Percentiles rank a stretch among this genome's conserved stretches.
phyloP scores from a whole-genome alignment of 345 rosid genomes.

The Geranium rotundifolium region DNA sequence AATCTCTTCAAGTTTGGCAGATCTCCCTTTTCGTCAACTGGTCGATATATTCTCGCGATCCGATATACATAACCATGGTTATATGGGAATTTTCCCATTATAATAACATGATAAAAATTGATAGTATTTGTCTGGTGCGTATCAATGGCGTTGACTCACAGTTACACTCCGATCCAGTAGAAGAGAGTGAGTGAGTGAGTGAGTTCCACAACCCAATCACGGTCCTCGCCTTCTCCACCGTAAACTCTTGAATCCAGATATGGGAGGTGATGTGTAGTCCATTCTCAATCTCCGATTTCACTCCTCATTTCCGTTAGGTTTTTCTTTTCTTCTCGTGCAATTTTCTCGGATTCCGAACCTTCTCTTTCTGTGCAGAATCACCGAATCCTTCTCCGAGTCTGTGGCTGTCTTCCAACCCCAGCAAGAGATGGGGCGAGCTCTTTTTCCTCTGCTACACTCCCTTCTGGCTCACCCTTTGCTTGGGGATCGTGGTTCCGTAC shows the following conservation, averaged over 20 bases:
- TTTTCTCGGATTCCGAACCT: no score
- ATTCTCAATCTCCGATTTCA: background rate
- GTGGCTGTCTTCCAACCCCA: conserved; percentile 74
- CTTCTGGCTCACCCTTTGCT: conserved; percentile 82
- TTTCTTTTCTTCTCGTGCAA: no score
- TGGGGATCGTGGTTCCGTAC: conserved; percentile 81
- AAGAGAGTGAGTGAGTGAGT: no score
- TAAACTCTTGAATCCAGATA: no score
- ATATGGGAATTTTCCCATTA: no score
- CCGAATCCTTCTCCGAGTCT: conserved; percentile 22
- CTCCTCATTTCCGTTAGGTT: background rate
- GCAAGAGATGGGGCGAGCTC: conserved; percentile 96
- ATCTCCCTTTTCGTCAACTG: no score
- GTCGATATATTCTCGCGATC: no score
- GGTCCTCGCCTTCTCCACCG: background rate
- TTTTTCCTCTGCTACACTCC: conserved; percentile 90
- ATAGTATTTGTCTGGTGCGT: background rate
- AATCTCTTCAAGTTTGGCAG: no score
- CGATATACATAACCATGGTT: no score
- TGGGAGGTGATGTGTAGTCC: background rate
- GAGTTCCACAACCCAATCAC: background rate
- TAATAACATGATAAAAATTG: no score
- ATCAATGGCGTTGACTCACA: background rate
- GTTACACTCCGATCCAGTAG: background rate
- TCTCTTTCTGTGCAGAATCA: conserved; percentile 3